Base-by-base conservation (phyloP, 352 stramenopile genomes). In the Phytophthora nicotianae region DNA sequence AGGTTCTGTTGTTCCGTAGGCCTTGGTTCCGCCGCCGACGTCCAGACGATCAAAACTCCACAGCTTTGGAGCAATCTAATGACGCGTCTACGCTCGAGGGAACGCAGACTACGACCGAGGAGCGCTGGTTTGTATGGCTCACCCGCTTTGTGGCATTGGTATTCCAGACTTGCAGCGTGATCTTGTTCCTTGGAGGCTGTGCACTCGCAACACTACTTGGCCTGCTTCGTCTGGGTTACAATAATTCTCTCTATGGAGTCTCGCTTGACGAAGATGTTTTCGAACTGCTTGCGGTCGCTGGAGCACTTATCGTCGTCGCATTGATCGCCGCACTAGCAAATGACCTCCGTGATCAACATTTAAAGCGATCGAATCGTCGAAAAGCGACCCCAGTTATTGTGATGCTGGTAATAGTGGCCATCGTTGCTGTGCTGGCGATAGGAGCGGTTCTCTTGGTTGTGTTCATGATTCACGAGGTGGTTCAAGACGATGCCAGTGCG, bases 51-150 rank as follows among this genome's bases (percentile, higher is more conserved):
- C 21, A 52, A 6, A 38, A 45, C 11, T 42, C 57, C 27, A 53
- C 37, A 19, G 11, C 40, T n/a, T 37, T 50, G 19, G 58, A 63
- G 14, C 32, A 60, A 7, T 50, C 48, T 14, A 29, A 13, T 3
- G 60, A 59, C n/a, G 41, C 55, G 1, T 88, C 79, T 20, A 74
- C 75, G n/a, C 69, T 90, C 13, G 73, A 76, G n/a, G 64, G 55
- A 0, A 63, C 58, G 0, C 82, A 88, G 38, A 56, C 74, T 2
- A 93, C 84, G 27, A 89, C 84, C 2, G 84, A 93, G 48, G 84
- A 93, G 59, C 79, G 82, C 14, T 93, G 83, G 79, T 91, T 87
- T 58, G 74, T 75, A 37, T 93, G 82, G 82, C 68, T 89, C 6
- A 48, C 65, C 23, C 74, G 72, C 3, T 88, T 86, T 20, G 56